Base-by-base conservation (phyloP, 441 rosid genomes). In the Gossypium schwendimanii region DNA sequence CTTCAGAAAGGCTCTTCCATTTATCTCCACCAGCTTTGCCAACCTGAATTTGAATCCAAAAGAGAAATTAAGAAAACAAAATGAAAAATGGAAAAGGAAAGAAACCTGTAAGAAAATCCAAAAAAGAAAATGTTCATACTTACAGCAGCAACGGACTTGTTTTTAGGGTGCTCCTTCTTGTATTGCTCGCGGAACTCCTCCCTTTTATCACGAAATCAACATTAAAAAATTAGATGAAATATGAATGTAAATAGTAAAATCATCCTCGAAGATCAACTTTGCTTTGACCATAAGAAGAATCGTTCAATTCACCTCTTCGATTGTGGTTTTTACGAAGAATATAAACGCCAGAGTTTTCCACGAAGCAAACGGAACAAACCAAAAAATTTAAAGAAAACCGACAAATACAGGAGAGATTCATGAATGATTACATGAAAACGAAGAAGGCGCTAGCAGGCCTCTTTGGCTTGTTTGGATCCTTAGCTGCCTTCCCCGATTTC, bases 401-500 rank as follows among this genome's bases (percentile, higher is more conserved):
- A 31, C 47, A 28, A 14, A 6, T 1, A 3, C 20, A 4, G 69
- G 3, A 72, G 26, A 18, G 64, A 26, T 0, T 0, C 24, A 52
- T 9, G 36, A 20, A 41, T 0, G 20, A 58, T 58, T 87, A 94
- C 99, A 94, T 94, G 91, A 94, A 94, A 12, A 94, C 96, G 83
- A 94, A 94, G 92, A 94, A 94, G 72, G 99, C 97, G 77, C 99
- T 92, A 41, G 98, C 90, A 1, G 98, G 97, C 87, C 96, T 87
- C 88, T 93, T 91, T 0, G 97, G 98, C 71, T 93, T 91, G 83
- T 90, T 94, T 0, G 98, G 97, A 77, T 92, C 97, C 84, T 92
- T 94, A 1, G 81, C 94, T 2, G 92, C 90, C 81, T 91, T 92
- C 9, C 81, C 86, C 0, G 86, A 2, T 75, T 81, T 81, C 78